Conservation (phyloP, 2,329 filamentous ascomycete genomes). For the Fusarium caatingaense region DNA sequence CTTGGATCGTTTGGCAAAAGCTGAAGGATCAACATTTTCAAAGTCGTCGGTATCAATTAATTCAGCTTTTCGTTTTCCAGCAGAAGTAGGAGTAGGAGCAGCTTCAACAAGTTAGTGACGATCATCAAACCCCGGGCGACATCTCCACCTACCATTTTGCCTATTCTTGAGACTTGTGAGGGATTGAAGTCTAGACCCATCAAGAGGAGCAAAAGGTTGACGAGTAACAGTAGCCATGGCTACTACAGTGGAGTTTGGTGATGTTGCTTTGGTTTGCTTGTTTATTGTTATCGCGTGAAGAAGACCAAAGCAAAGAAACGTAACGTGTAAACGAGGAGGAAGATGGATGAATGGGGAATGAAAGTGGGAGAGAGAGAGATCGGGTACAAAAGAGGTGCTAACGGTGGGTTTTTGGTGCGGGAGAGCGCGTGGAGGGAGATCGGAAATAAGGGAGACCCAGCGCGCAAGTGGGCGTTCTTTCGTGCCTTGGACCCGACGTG, state of each 20-base stretch:
- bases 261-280: conserved; percentile 7
- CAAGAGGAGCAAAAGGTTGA: conserved; percentile 81
- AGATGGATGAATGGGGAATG: conserved; percentile 1
- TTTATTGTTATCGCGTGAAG: conserved; percentile 34
- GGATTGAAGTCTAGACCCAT: conserved; percentile 75
- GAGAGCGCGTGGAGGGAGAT: conserved; percentile 38
- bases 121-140: background rate
- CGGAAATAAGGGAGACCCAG: conserved; percentile 37
- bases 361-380: conserved; percentile 30
- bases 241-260: background rate
- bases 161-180: conserved; percentile 82
- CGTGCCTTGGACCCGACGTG: conserved; percentile 31
- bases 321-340: conserved; percentile 22
- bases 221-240: conserved; percentile 69
- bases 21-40: conserved; percentile 71
- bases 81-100: conserved; percentile 53
- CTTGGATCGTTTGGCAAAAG: conserved; percentile 71
- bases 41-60: conserved; percentile 63
- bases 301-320: background rate
- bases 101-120: conserved; percentile 50
- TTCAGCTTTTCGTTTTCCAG: conserved; percentile 70
- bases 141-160: conserved; percentile 71
- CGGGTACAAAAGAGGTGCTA: conserved; percentile 37
- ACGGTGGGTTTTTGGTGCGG: conserved; percentile 39
- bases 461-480: conserved; percentile 31